These are phyloP conservation scores for Penicillium sp. DNA, from an alignment of 2,329 filamentous ascomycete species.

Conservation along the genomic window DNA sequence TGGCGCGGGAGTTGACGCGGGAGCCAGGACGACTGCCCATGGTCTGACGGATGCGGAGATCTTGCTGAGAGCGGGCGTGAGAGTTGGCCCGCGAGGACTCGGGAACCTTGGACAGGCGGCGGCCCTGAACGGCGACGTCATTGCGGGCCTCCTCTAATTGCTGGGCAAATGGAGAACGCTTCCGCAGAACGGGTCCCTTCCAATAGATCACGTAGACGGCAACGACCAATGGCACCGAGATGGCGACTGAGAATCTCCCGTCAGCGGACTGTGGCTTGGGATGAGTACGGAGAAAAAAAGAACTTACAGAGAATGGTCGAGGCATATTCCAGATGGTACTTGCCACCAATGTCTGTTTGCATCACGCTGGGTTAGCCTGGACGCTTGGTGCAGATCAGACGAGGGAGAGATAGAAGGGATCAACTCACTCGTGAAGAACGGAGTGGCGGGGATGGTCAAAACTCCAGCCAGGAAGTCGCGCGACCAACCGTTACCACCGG, in stretches of 20 bases:
- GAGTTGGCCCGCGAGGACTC: conserved; percentile 33
- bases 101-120: conserved; percentile 30
- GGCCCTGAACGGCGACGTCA: conserved; percentile 27
- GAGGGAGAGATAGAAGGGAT: background rate
- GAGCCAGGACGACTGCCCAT: conserved; percentile 33
- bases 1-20: conserved; percentile 27
- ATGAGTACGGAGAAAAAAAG: background rate
- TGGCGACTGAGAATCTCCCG: conserved; percentile 37
- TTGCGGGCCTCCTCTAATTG: conserved; percentile 47
- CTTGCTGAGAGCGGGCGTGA: conserved; percentile 36
- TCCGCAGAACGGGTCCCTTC: conserved; percentile 55
- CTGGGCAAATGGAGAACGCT: conserved; percentile 60
- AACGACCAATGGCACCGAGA: conserved; percentile 55
- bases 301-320: conserved; percentile 55
- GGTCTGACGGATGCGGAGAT: conserved; percentile 32
- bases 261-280: background rate
- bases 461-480: conserved; percentile 61
- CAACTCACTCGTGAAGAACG: conserved; percentile 40
- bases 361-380: no score
- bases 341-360: conserved; percentile 46
- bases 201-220: conserved; percentile 64
- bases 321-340: conserved; percentile 53
- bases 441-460: conserved; percentile 55
- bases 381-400: no score
- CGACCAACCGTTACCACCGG: conserved; percentile 61